Evolutionary conservation across 73 alveolate genomes (phyloP), one percentile per base, ranked within the genome.

Genomic region (Effrenium voratum): DNA sequence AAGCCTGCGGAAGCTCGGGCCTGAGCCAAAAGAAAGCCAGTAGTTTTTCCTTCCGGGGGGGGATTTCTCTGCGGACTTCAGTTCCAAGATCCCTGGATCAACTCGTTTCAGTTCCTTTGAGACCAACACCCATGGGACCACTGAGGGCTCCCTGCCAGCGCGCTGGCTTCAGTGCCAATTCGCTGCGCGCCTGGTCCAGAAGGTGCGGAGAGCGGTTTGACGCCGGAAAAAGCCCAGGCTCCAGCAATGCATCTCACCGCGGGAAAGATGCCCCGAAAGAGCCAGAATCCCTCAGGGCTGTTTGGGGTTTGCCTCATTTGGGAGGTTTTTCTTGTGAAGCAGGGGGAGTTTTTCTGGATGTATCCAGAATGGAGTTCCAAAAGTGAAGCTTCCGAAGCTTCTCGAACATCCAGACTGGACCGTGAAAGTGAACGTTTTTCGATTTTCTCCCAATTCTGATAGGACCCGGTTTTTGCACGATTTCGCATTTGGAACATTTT

Each of bases 81-180:
- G n/a, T n/a, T n/a, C n/a, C n/a, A n/a, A n/a, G n/a, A n/a, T n/a
- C n/a, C n/a, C n/a, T n/a, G n/a, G n/a, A n/a, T n/a, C n/a, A n/a
- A n/a, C n/a, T n/a, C n/a, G n/a, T n/a, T n/a, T n/a, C n/a, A n/a
- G n/a, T n/a, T n/a, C n/a, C n/a, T n/a, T n/a, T n/a, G n/a, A n/a
- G n/a, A n/a, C n/a, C n/a, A n/a, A n/a, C n/a, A n/a, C n/a, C n/a
- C n/a, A n/a, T n/a, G n/a, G n/a, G n/a, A n/a, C n/a, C 82, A 12
- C 28, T 30, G 82, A 70, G 47, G 82, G 82, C 32, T 70, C 82
- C 24, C 82, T 34, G 10, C 82, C 82, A n/a, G 82, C 82, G 4
- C 47, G 38, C 28, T 70, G 82, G 82, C 82, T 70, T 30, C 82
- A 70, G 38, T 44, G 49, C 13, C 82, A 70, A 36, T 70, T 70